Evolutionary conservation across 352 stramenopile species (phyloP).

Genomic region (Thalassiosira exigua): DNA sequence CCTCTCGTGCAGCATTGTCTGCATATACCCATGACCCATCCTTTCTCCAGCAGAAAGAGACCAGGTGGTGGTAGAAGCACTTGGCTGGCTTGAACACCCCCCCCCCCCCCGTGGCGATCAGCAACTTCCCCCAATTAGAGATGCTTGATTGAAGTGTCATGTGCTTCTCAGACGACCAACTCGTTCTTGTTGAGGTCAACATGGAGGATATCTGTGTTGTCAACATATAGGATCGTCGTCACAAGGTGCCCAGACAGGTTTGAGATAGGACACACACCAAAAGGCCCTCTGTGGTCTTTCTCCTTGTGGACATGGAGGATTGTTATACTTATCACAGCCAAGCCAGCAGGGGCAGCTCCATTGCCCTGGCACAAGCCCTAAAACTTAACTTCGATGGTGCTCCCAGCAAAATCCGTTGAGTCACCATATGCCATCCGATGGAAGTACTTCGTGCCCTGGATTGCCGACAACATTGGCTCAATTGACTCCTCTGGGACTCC

Average conservation of each 20-base stretch:
- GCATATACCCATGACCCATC: conserved; percentile 5
- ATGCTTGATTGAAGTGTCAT: not conserved
- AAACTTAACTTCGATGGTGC: not conserved
- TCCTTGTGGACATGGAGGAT: conserved; percentile 42
- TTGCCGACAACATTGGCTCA: conserved; percentile 2
- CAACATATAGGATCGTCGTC: conserved; percentile 11
- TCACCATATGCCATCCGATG: conserved; percentile 17
- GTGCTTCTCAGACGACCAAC: not conserved
- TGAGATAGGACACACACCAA: not conserved
- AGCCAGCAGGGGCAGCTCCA: conserved; percentile 38
- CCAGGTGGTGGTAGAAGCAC: conserved; percentile 16
- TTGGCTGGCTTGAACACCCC: conserved; percentile 13
- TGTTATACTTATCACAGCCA: conserved; percentile 49
- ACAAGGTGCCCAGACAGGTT: conserved; percentile 1
- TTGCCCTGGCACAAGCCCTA: conserved; percentile 36
- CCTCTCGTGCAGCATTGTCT: not conserved
- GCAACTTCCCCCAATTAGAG: not conserved
- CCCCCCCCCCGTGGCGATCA: conserved; percentile 9
- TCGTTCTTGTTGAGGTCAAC: conserved; percentile 4
- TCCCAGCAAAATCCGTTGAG: conserved; percentile 9
- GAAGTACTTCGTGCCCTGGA: conserved; percentile 19
- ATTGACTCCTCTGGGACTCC: not conserved
- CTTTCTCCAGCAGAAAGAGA: not conserved
- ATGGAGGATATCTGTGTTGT: conserved; percentile 23
- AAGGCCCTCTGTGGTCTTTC: conserved; percentile 23